Evolutionary conservation across 108 stramenopile genomes (phyloP), one percentile per base, ranked within the genome.

Genomic region (Fistulifera solaris): DNA sequence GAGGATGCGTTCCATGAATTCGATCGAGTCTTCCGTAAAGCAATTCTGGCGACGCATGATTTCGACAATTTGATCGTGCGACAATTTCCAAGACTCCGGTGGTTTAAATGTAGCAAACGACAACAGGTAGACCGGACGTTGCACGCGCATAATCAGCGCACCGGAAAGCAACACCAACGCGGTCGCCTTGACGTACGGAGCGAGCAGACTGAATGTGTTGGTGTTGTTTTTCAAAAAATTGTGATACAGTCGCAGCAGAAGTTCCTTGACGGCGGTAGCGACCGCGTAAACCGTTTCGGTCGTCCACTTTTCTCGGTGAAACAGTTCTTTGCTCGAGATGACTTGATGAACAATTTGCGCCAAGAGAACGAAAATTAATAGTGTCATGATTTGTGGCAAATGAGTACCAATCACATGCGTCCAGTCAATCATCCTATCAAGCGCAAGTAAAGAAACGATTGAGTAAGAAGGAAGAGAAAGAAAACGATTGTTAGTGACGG

Each of bases 81-180:
- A 76, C 8, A 85, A 72, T 60, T 88, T 90, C 93, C 98, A 98
- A 2, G 63, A 67, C 24, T 87, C 81, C 11, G 98, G 97, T 7
- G 98, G 85, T 66, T 98, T 92, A 69, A 93, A 97, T 43, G 85
- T 87, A 40, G 86, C 80, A 48, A 98, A 97, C 18, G 89, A 71
- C 27, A 98, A 56, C 57, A 96, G 71, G 71, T 96, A 98, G 27
- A 93, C 76, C 0, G 98, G 91, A 31, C 79, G 81, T 71, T 94
- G 83, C 46, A 69, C 63, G 13, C 78, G 67, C 27, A 88, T 54
- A 27, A 86, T 59, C 77, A 80, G 80, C 2, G 66, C 78, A 10
- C 78, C 83, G 2, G 88, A 62, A 0, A 77, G 70, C 17, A 86
- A 61, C 11, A 80, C 62, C 23, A 93, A 59, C 15, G 78, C 76